A percentile compares a stretch with the other conserved stretches of the same genome.
Evolutionary conservation across 2,329 filamentous ascomycete genomes (phyloP).

Genomic region (Tolypocladium paradoxum): DNA sequence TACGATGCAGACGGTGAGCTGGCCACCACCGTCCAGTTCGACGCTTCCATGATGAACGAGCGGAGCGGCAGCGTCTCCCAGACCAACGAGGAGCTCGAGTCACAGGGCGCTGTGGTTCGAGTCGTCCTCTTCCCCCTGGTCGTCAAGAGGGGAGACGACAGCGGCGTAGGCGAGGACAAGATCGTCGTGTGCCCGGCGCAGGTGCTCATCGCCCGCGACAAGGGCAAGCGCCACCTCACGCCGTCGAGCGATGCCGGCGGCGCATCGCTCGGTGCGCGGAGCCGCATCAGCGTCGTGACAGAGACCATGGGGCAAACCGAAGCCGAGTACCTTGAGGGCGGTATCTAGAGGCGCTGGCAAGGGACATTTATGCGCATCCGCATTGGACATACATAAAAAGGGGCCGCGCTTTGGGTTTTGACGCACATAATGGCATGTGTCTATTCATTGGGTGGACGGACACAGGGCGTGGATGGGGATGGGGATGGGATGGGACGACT

Average conservation of each 20-base stretch:
- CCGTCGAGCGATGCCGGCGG: conserved; percentile 43
- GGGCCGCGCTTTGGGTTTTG: neutral
- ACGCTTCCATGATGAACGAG: conserved; percentile 90
- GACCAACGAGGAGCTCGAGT: conserved; percentile 71
- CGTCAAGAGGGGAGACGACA: conserved; percentile 88
- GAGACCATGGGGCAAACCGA: conserved; percentile 20
- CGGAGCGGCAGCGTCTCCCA: conserved; percentile 52
- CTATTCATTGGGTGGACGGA: neutral
- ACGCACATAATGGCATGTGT: neutral
- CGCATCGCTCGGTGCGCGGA: conserved; percentile 27
- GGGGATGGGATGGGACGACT: neutral
- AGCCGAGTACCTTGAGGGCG: conserved; percentile 21
- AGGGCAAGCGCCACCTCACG: conserved; percentile 26
- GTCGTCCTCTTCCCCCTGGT: conserved; percentile 93
- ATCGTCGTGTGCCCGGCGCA: conserved; percentile 93
- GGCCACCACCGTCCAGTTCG: conserved; percentile 79
- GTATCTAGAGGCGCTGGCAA: conserved; percentile 12
- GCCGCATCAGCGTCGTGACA: conserved; percentile 25
- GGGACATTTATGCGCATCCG: neutral
- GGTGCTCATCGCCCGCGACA: conserved; percentile 62
- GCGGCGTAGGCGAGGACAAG: conserved; percentile 80
- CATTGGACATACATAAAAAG: neutral
- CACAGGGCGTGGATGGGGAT: neutral
- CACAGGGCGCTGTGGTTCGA: conserved; percentile 66
- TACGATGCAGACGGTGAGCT: conserved; percentile 92